Evolutionary conservation across 345 rosid species (phyloP).

Genomic region (thale cress (Arabidopsis thaliana)): DNA sequence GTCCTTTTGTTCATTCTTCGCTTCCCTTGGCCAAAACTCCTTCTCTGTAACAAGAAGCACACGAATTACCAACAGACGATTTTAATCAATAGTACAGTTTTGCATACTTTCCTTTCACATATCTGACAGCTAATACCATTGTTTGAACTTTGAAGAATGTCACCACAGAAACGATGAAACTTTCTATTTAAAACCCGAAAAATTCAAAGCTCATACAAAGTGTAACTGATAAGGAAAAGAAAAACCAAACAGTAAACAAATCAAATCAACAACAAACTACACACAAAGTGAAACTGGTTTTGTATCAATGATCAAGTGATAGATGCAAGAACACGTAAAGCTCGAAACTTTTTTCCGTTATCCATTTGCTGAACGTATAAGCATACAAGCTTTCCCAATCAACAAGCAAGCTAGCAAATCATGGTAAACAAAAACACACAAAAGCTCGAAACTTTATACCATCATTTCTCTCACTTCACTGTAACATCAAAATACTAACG

Average conservation of each 20-base stretch:
- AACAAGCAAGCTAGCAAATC: constrained; percentile 23
- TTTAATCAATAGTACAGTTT: neutral
- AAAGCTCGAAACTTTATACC: constrained; percentile 9
- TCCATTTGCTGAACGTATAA: neutral
- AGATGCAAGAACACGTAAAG: constrained; percentile 23
- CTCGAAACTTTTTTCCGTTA: neutral
- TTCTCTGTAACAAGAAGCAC: constrained; percentile 59
- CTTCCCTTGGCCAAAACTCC: constrained; percentile 72
- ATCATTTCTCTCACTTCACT: neutral
- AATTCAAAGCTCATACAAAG: neutral
- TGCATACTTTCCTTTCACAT: constrained; percentile 14
- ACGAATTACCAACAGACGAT: constrained; percentile 11
- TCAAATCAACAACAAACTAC: neutral
- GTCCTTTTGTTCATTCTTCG: constrained; percentile 82
- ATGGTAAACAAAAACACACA: constrained; percentile 20
- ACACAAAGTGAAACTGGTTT: constrained; percentile 14
- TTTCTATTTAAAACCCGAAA: neutral
- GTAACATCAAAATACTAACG: constrained; percentile 19
- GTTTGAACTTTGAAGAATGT: constrained; percentile 4
- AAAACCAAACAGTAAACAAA: neutral
- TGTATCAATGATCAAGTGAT: constrained; percentile 15
- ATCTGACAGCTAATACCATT: constrained; percentile 10
- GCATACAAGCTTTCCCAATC: constrained; percentile 5
- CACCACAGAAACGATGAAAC: constrained; percentile 9
- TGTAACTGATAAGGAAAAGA: constrained; percentile 5